Base-by-base conservation (phyloP, 1,284 basidiomycete genomes). In the Boletus coffeatus region DNA sequence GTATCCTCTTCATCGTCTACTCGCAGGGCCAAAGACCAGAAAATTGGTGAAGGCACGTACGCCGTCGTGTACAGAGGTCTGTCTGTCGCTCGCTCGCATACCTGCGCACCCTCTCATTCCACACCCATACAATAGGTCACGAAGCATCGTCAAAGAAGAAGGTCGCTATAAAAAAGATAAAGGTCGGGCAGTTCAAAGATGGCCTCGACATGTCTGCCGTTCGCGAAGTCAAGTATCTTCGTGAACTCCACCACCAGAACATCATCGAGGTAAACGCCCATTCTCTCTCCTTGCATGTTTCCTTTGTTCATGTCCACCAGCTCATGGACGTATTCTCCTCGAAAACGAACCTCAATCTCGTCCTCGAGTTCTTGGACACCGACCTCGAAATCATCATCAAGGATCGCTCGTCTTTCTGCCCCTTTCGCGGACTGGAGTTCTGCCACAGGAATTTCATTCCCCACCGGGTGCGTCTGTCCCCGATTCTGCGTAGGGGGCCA, bases 131-230 rank as follows among this genome's bases (percentile, higher is more conserved):
- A 29, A 29, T 29, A 90, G 90, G 89, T 32, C 80, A 84, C 64
- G 89, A 95, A 69, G 79, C 84, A 18, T 78, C 85, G 1, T 92
- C 89, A 1, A 84, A 83, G 13, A 78, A 86, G 14, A 90, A 91
- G 76, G 87, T 98, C 5, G 97, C 97, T 60, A 98, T 99, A 73
- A 99, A 99, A 81, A 99, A 99, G 77, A 96, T 97, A 73, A 97
- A 97, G 74, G 91, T 95, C 16, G 94, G 96, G 25, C 90, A 94
- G 72, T 94, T 97, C 82, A 97, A 96, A 74, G 96, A 99, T 77
- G 97, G 97, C 9, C 83, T 99, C 60, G 97, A 99, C 78, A 97
- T 99, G 91, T 97, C 95, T 65, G 97, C 97, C 57, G 89, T 99
- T 65, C 89, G 97, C 48, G 97, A 99, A 78, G 96, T 99, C 72